Conservation (phyloP, 768 basidiomycete genomes). For the Boletus patriciae region DNA sequence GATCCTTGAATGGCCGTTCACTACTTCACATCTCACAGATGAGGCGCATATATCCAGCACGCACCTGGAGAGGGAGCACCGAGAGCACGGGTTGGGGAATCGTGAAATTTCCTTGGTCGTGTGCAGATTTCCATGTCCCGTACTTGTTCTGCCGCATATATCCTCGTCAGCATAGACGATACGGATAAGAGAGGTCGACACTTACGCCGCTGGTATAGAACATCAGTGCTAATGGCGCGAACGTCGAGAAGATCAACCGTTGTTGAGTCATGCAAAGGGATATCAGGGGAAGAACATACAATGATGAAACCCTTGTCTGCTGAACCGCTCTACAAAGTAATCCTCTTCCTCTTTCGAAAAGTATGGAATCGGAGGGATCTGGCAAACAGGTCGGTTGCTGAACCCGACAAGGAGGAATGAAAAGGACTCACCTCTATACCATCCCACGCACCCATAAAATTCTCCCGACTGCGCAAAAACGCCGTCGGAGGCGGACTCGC, state of each 20-base stretch:
- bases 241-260: neutral
- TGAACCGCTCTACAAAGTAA: slow-evolving; percentile 66
- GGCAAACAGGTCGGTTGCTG: neutral
- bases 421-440: slow-evolving; percentile 23
- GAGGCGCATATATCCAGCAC: slow-evolving; percentile 6
- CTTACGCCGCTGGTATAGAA: slow-evolving; percentile 61
- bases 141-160: slow-evolving; percentile 37
- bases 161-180: neutral
- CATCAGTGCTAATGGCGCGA: slow-evolving; percentile 48
- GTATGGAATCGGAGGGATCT: slow-evolving; percentile 65
- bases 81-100: slow-evolving; percentile 43
- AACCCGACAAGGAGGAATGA: neutral
- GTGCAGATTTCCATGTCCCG: slow-evolving; percentile 37
- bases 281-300: slow-evolving; percentile 43
- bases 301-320: slow-evolving; percentile 54
- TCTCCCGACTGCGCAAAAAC: slow-evolving; percentile 51
- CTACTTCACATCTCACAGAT: neutral
- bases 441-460: slow-evolving; percentile 56
- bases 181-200: neutral
- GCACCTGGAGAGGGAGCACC: slow-evolving; percentile 40
- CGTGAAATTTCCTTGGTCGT: slow-evolving; percentile 44
- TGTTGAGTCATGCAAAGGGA: neutral
- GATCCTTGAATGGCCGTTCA: slow-evolving; percentile 33
- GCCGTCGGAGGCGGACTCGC: slow-evolving; percentile 54
- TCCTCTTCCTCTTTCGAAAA: slow-evolving; percentile 62